Percentiles rank a stretch among this genome's conserved stretches.
Conservation (phyloP, 768 basidiomycete species). For the Sistotremastrum suecicum region DNA sequence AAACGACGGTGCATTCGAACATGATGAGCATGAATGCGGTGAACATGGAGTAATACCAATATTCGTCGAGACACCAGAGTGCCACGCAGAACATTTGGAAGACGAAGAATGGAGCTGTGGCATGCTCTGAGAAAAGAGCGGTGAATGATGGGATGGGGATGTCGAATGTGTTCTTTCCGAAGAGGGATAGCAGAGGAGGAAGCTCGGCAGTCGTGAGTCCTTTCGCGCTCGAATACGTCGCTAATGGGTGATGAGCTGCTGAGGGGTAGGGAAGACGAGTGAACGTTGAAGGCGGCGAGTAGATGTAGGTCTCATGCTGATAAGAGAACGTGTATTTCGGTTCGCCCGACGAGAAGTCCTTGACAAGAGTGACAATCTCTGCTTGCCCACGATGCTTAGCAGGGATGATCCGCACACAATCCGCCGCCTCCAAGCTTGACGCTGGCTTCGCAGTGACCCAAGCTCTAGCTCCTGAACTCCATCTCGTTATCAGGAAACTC, state of each 20-base stretch:
- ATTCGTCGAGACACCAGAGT: constrained; percentile 95
- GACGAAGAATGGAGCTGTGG: constrained; percentile 98
- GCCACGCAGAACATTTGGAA: constrained; percentile 98
- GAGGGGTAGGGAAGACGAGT: constrained; percentile 80
- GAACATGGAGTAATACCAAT: constrained; percentile 98
- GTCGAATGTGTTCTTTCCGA: constrained; percentile 90
- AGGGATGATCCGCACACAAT: constrained; percentile 72
- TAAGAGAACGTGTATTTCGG: constrained; percentile 79
- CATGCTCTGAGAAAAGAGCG: constrained; percentile 88
- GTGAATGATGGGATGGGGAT: constrained; percentile 93
- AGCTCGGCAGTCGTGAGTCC: constrained; percentile 38
- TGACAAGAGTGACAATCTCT: constrained; percentile 69
- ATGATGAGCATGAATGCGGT: constrained; percentile 97
- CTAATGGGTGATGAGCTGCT: constrained; percentile 51
- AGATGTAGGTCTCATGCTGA: constrained; percentile 87
- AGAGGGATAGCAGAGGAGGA: constrained; percentile 44
- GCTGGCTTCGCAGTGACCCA: constrained; percentile 73
- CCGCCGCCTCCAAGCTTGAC: constrained; percentile 44
- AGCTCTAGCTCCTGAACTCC: constrained; percentile 70
- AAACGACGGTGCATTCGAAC: constrained; percentile 98
- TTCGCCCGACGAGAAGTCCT: constrained; percentile 31
- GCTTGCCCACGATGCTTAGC: constrained; percentile 73
- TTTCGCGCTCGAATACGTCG: constrained; percentile 39
- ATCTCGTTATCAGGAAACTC: constrained; percentile 81
- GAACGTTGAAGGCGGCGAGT: constrained; percentile 43